Conservation (phyloP, 768 basidiomycete species). For the Paxillus involutus region DNA sequence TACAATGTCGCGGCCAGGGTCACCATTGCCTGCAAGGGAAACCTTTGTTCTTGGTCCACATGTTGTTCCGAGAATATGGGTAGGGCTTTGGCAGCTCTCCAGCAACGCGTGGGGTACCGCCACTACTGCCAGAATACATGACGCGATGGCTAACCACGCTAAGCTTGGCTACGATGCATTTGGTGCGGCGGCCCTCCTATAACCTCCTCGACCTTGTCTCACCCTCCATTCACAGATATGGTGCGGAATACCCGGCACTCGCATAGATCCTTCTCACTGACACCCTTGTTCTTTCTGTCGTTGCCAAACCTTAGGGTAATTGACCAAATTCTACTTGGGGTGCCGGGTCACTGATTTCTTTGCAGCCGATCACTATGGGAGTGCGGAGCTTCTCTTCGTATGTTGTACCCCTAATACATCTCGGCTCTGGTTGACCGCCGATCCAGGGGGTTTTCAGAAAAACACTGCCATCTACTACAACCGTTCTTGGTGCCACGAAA, state of each 20-base stretch:
- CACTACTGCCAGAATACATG: conserved; percentile 59
- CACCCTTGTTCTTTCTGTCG: conserved; percentile 2
- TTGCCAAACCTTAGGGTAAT: conserved; percentile 25
- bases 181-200: conserved; percentile 29
- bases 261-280: conserved; percentile 3
- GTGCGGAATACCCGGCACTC: conserved; percentile 35
- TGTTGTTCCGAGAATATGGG: conserved; percentile 65
- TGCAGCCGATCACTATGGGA: conserved; percentile 84
- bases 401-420: conserved; percentile 20
- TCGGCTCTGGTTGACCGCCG: neutral
- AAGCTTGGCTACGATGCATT: conserved; percentile 52
- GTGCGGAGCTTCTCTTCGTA: conserved; percentile 80
- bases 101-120: conserved; percentile 85
- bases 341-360: conserved; percentile 10
- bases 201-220: conserved; percentile 11
- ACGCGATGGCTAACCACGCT: conserved; percentile 65
- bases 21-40: conserved; percentile 31
- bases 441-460: conserved; percentile 68
- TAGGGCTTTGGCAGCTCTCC: conserved; percentile 83
- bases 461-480: conserved; percentile 38
- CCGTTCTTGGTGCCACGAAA: conserved; percentile 75
- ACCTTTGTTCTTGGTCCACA: conserved; percentile 58
- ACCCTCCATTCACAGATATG: conserved; percentile 46
- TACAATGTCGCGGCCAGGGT: conserved; percentile 21
- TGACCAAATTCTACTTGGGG: neutral